Evolutionary conservation across 169 alveolate genomes (phyloP).

Genomic region (Ichthyophthirius multifiliis): DNA sequence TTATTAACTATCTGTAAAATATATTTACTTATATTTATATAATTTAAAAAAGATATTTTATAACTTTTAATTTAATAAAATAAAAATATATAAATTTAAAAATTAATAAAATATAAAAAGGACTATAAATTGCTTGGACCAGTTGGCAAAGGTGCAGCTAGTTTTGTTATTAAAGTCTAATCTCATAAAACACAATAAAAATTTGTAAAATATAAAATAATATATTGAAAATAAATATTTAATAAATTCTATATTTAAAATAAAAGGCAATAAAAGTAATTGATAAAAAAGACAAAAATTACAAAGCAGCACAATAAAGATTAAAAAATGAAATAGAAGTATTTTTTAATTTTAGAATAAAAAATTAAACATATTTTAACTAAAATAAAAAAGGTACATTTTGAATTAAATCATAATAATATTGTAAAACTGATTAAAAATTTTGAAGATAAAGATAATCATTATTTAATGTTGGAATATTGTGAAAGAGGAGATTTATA

Average conservation of each 20-base stretch:
- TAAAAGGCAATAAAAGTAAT: conserved; percentile 40
- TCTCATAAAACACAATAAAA: not conserved
- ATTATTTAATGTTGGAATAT: conserved; percentile 74
- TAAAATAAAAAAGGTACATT: not conserved
- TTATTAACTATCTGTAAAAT: not conserved
- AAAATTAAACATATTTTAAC: not conserved
- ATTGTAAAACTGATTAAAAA: conserved; percentile 61
- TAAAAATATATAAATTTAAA: not conserved
- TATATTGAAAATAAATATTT: too few relatives aligned
- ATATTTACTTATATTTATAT: too few relatives aligned
- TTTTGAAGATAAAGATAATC: conserved; percentile 68
- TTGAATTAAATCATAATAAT: conserved; percentile 49
- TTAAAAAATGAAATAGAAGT: conserved; percentile 37
- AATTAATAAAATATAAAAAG: not conserved
- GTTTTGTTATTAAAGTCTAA: conserved; percentile 39
- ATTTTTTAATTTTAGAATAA: not conserved
- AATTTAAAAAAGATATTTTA: too few relatives aligned
- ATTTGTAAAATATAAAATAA: not conserved
- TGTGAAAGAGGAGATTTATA: conserved; percentile 63
- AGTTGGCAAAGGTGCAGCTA: conserved; percentile 48
- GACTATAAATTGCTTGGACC: conserved; percentile 28
- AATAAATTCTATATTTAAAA: not conserved
- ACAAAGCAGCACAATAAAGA: conserved; percentile 7
- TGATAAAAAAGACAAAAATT: conserved; percentile 5
- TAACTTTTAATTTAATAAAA: too few relatives aligned